phyloP scores from a whole-genome alignment of 2,329 filamentous ascomycete genomes.

The Aulographum hederae region DNA sequence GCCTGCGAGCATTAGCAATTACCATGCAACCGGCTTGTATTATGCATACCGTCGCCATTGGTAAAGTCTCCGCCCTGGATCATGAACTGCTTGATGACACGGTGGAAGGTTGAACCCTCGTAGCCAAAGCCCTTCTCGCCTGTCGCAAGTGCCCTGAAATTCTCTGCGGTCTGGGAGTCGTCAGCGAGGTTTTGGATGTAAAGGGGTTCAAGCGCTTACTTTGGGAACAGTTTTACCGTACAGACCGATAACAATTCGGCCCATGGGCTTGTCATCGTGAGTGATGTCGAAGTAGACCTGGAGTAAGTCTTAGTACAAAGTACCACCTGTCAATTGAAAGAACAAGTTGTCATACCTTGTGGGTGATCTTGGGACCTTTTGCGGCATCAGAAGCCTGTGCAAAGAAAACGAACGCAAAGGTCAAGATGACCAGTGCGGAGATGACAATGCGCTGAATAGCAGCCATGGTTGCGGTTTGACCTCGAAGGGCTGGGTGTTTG shows the following conservation, averaged over 20 bases:
- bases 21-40: background rate
- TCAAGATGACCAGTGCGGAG: constrained; percentile 58
- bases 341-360: constrained; percentile 43
- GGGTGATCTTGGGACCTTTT: constrained; percentile 87
- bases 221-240: constrained; percentile 78
- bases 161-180: constrained; percentile 37
- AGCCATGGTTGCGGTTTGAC: constrained; percentile 44
- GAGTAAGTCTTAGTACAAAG: background rate
- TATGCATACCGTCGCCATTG: constrained; percentile 40
- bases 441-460: constrained; percentile 52
- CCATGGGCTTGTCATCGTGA: constrained; percentile 56
- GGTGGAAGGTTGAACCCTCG: constrained; percentile 68
- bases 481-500: too few relatives aligned
- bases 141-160: constrained; percentile 57
- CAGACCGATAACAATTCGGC: constrained; percentile 62
- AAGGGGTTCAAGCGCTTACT: constrained; percentile 21
- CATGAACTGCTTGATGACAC: constrained; percentile 83
- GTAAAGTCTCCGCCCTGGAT: constrained; percentile 86
- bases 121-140: constrained; percentile 79
- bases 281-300: constrained; percentile 68
- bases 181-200: constrained; percentile 5
- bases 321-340: constrained; percentile 3
- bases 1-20: constrained; percentile 20
- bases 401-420: constrained; percentile 57
- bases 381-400: constrained; percentile 53